These are phyloP conservation scores for Penicillium sclerotigenum DNA, from an alignment of 2,329 filamentous ascomycete genomes.

Conservation along the genomic window DNA sequence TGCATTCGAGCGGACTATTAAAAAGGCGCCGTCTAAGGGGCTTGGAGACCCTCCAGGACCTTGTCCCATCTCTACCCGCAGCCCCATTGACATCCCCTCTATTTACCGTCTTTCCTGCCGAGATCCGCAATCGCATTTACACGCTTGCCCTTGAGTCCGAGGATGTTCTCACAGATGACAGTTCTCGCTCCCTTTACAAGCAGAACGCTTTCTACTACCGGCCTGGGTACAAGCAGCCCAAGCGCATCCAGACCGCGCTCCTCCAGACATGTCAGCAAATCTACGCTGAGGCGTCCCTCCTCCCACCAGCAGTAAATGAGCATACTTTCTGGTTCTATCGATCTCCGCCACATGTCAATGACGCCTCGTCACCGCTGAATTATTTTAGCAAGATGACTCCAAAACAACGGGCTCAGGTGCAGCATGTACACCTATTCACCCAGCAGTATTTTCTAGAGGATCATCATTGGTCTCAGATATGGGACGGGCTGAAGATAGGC, in stretches of 20 bases:
- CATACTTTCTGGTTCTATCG: constrained; percentile 31
- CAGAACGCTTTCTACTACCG: constrained; percentile 27
- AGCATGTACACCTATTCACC: constrained; percentile 25
- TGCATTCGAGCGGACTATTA: not conserved
- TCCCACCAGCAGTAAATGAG: constrained; percentile 33
- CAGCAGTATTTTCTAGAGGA: constrained; percentile 26
- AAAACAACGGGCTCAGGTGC: constrained; percentile 20
- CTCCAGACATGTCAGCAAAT: constrained; percentile 40
- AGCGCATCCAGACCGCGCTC: constrained; percentile 30
- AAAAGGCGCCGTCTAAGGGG: not conserved
- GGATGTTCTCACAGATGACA: not conserved
- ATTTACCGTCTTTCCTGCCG: not conserved
- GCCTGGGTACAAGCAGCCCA: constrained; percentile 31
- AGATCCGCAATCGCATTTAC: constrained; percentile 2
- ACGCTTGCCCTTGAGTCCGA: not conserved
- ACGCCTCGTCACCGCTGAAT: constrained; percentile 6
- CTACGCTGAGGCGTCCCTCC: constrained; percentile 38
- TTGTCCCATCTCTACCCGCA: not conserved
- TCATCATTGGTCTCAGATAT: not conserved
- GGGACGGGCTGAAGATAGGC: not conserved
- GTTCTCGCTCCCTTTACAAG: constrained; percentile 12
- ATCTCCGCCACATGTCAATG: constrained; percentile 17
- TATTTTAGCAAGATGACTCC: constrained; percentile 21
- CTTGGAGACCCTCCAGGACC: not conserved
- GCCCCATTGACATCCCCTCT: not conserved